phyloP scores from a whole-genome alignment of 2,329 filamentous ascomycete species.

The Gaeumannomyces sp. region DNA sequence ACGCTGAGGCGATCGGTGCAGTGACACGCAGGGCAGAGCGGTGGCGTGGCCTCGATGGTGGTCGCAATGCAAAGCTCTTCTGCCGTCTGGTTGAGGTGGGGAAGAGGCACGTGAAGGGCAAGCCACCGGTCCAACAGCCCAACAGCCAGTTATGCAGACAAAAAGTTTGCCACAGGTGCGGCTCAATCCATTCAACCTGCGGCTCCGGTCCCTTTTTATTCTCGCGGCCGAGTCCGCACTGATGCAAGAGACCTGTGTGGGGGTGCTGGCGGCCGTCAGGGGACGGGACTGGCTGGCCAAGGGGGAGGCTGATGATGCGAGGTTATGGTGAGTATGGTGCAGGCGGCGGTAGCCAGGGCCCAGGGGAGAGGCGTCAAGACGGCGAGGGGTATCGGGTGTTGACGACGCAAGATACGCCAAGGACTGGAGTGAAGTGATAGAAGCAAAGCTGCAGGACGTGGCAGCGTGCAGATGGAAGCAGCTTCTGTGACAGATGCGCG shows the following conservation, averaged over 20 bases:
- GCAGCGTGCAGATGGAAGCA: neutral
- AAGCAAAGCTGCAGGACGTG: neutral
- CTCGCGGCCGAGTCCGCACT: neutral
- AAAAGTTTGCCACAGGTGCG: neutral
- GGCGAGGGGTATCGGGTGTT: neutral
- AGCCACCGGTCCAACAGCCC: neutral
- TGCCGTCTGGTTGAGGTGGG: neutral
- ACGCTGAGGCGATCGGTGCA: neutral
- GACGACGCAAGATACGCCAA: neutral
- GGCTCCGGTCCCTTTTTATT: neutral
- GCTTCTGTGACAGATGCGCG: neutral
- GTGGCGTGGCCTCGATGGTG: neutral
- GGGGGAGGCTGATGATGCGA: conserved; percentile 9
- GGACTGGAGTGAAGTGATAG: neutral
- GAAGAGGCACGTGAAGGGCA: neutral
- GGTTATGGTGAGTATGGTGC: conserved; percentile 1
- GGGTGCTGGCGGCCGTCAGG: too few species aligned
- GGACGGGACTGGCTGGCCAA: neutral
- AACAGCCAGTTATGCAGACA: neutral
- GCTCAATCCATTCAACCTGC: neutral
- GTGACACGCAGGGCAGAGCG: neutral
- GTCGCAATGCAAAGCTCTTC: neutral
- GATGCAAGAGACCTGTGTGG: neutral
- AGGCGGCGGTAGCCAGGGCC: neutral
- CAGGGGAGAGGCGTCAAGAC: neutral